Evolutionary conservation across 768 basidiomycete species (phyloP).

Genomic region (Tylopilus vinaceipallidus): DNA sequence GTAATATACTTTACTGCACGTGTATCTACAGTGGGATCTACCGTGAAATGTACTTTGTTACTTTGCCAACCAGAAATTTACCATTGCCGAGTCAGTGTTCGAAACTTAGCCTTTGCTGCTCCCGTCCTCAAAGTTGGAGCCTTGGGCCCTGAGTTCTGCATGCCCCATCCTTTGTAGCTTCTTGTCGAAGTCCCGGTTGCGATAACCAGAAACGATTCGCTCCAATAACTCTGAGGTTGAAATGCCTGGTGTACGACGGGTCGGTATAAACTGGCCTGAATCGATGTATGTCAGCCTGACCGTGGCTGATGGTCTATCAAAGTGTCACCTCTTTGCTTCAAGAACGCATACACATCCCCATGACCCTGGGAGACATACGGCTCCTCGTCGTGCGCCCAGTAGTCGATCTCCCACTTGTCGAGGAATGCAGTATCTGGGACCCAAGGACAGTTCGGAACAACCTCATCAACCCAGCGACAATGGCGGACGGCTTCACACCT

Average conservation of each 20-base stretch:
- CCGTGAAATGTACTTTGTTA: not conserved
- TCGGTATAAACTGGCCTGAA: slow-evolving; percentile 91
- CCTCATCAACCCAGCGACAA: slow-evolving; percentile 95
- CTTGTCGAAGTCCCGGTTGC: slow-evolving; percentile 79
- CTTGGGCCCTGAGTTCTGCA: slow-evolving; percentile 66
- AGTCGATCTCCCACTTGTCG: slow-evolving; percentile 86
- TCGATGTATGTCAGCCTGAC: not conserved
- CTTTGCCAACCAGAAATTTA: not conserved
- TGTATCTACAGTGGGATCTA: not conserved
- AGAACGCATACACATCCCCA: slow-evolving; percentile 82
- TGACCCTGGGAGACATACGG: slow-evolving; percentile 79
- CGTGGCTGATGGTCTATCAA: not conserved
- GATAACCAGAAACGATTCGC: slow-evolving; percentile 86
- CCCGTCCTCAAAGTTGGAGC: slow-evolving; percentile 21
- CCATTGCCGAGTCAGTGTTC: not conserved
- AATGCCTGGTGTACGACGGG: slow-evolving; percentile 89
- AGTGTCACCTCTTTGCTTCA: slow-evolving; percentile 72
- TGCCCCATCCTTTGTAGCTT: slow-evolving; percentile 90
- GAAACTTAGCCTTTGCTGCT: slow-evolving; percentile 5
- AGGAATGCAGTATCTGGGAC: slow-evolving; percentile 79
- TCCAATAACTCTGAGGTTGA: slow-evolving; percentile 93
- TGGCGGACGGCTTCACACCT: slow-evolving; percentile 91
- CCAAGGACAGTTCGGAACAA: slow-evolving; percentile 91
- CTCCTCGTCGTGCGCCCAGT: slow-evolving; percentile 94
- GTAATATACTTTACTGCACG: slow-evolving; percentile 12